A percentile compares a stretch with the other conserved stretches of the same genome.
These are phyloP conservation scores for Carallia brachiata DNA, from an alignment of 345 rosid genomes.

Conservation along the genomic window DNA sequence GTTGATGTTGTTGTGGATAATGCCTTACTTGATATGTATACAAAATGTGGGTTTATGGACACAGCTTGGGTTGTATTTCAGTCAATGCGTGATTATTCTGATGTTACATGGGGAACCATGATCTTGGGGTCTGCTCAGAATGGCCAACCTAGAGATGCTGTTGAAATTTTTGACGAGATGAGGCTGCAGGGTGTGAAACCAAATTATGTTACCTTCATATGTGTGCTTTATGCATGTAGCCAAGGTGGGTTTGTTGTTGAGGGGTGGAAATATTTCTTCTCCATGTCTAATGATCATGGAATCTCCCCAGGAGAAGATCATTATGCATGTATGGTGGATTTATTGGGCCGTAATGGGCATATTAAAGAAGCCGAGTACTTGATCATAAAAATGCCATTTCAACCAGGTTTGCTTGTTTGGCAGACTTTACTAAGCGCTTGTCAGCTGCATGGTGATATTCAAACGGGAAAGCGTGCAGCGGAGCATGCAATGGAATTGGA, in stretches of 20 bases:
- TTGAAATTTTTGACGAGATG: slow-evolving; percentile 48
- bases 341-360: slow-evolving; percentile 48
- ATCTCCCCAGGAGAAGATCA: slow-evolving; percentile 52
- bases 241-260: slow-evolving; percentile 47
- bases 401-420: slow-evolving; percentile 51
- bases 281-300: slow-evolving; percentile 42
- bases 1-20: slow-evolving; percentile 51
- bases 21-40: slow-evolving; percentile 55
- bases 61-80: slow-evolving; percentile 39
- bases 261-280: slow-evolving; percentile 50
- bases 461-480: slow-evolving; percentile 46
- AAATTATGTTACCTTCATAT: slow-evolving; percentile 42
- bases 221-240: slow-evolving; percentile 54
- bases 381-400: slow-evolving; percentile 41
- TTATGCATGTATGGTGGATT: slow-evolving; percentile 51
- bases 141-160: slow-evolving; percentile 44
- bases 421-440: slow-evolving; percentile 54
- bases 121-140: slow-evolving; percentile 58
- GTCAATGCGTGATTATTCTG: slow-evolving; percentile 30
- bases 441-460: slow-evolving; percentile 49
- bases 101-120: slow-evolving; percentile 56
- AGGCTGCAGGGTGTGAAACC: slow-evolving; percentile 35
- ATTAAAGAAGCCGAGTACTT: slow-evolving; percentile 50
- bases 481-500: slow-evolving; percentile 37
- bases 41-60: slow-evolving; percentile 51